A percentile compares a stretch with the other conserved stretches of the same genome.
Conservation (phyloP, 768 basidiomycete genomes). For the Boletus rex-veris region DNA sequence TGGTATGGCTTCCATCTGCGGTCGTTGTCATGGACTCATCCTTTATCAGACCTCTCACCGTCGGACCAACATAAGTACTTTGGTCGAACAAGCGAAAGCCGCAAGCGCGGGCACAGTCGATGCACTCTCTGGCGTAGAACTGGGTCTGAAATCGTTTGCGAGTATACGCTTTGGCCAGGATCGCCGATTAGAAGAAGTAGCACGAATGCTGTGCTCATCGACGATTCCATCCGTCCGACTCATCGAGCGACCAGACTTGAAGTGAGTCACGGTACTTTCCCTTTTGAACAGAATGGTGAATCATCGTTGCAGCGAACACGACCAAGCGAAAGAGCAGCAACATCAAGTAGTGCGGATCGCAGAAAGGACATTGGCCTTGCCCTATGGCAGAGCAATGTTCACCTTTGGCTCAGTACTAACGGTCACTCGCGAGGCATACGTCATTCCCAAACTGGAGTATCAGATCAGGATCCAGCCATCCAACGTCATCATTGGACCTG, state of each 20-base stretch:
- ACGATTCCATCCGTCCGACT: slow-evolving; percentile 60
- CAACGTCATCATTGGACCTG: slow-evolving; percentile 60
- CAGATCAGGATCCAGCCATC: slow-evolving; percentile 70
- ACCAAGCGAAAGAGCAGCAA: slow-evolving; percentile 84
- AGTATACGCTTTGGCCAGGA: slow-evolving; percentile 89
- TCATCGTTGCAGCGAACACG: slow-evolving; percentile 64
- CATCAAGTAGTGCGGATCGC: slow-evolving; percentile 75
- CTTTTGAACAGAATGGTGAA: neutral
- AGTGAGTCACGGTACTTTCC: slow-evolving; percentile 39
- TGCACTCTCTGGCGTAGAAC: slow-evolving; percentile 64
- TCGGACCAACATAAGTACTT: slow-evolving; percentile 49
- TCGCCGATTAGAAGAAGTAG: slow-evolving; percentile 85
- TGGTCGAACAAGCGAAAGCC: slow-evolving; percentile 48
- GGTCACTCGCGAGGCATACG: slow-evolving; percentile 74
- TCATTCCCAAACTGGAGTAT: slow-evolving; percentile 77
- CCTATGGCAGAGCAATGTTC: slow-evolving; percentile 89
- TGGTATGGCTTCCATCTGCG: slow-evolving; percentile 13
- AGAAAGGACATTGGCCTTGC: slow-evolving; percentile 84
- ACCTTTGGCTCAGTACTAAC: slow-evolving; percentile 80
- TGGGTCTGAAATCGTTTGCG: slow-evolving; percentile 69
- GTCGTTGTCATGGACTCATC: slow-evolving; percentile 8
- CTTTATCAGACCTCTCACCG: slow-evolving; percentile 44
- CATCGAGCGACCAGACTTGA: slow-evolving; percentile 66
- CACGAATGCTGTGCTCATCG: slow-evolving; percentile 85
- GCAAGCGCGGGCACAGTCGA: slow-evolving; percentile 55